Evolutionary conservation across 2,329 filamentous ascomycete genomes (phyloP), one percentile per base, ranked within the genome.

Genomic region (Ceratocystiopsis minuta): DNA sequence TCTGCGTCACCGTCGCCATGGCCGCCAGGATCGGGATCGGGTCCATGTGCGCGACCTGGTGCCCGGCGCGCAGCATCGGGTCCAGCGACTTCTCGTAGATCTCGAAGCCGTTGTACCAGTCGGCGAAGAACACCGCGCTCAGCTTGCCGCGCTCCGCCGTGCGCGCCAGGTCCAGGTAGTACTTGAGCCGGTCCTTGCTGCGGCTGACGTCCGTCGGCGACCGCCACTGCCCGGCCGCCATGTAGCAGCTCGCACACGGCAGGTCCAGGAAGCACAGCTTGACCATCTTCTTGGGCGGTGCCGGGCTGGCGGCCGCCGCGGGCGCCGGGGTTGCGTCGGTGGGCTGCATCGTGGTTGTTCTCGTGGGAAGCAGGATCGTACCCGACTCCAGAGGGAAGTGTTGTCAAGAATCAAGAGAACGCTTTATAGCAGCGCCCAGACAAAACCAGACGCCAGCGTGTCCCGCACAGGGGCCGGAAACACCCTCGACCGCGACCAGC

Each of bases 1-100:
- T 42, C 36, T 45, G 38, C 15, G 45, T 47, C 10, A 43, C 45
- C 6, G 45, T 36, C 3, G 45, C 45, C 45, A 47, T 47, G 28
- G 45, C 45, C 17, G 43, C 17, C 39, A 40, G 34, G 28, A 45
- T 43, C 16, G 42, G 42, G 33, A 46, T 37, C 12, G 42, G 42
- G 36, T 42, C 37, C 36, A 34, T 42, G 33, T 35, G 36, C 11
- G 41, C 36, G 16, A 42, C 37, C 36, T 42, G 36, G 16, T 37
- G 37, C 36, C 40, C 40, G 31, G 37, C 33, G 17, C 31, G 18
- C 24, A 42, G 32, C 31, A 38, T 38, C 15, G 39, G 42, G 16
- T 43, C 39, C n/a, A 38, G 24, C 16, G 36, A 40, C 16, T 40
- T 28, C 38, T 43, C 40, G 39, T 47, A 47, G 5, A 47, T 28